Base-by-base conservation (phyloP, 1,139 yeast species). In the Suhomyces panamericanus region DNA sequence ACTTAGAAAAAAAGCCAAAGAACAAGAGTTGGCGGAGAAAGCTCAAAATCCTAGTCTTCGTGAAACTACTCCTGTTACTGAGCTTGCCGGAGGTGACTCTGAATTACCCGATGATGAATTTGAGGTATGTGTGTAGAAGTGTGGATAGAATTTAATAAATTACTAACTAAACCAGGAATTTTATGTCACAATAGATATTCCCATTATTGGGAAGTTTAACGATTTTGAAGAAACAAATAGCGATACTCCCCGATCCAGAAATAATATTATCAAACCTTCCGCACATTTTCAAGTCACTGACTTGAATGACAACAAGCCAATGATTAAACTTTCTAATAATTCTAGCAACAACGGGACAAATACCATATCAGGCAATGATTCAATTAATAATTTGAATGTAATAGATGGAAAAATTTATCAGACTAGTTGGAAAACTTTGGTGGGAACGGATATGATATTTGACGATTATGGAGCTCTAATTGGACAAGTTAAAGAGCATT, bases 361-460 rank as follows among this genome's bases (percentile, higher is more conserved):
- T 6, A 45, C 40, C 8, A 17, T 39, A 6, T 42, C 48, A 2
- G 31, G 24, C 2, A 46, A 47, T 14, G 44, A 57, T 17, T 50
- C 60, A 1, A 56, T 69, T 22, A 63, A 63, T 44, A 65, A 68
- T 39, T 54, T 70, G 35, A 59, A 68, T 3, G 58, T 68, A 5
- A 63, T 70, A 6, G 76, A 73, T 50, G 76, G 75, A 13, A 70
- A 69, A 41, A 68, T 88, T 3, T 87, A 82, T 60, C 81, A 82
- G 58, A 95, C 96, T 1, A 70, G 74, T 32, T 93, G 98, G 97
- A 74, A 78, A 39, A 78, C 79, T 48, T 66, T 88, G 11, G 83
- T 88, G 1, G 99, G 99, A 0, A 86, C 96, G 0, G 97, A 91
- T 57, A 66, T 93, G 49, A 65, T 80, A 1, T 76, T 79, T 55